Percentiles rank a stretch among this genome's conserved stretches.
phyloP scores from a whole-genome alignment of 257 asterid species.

The Striga asiatica region DNA sequence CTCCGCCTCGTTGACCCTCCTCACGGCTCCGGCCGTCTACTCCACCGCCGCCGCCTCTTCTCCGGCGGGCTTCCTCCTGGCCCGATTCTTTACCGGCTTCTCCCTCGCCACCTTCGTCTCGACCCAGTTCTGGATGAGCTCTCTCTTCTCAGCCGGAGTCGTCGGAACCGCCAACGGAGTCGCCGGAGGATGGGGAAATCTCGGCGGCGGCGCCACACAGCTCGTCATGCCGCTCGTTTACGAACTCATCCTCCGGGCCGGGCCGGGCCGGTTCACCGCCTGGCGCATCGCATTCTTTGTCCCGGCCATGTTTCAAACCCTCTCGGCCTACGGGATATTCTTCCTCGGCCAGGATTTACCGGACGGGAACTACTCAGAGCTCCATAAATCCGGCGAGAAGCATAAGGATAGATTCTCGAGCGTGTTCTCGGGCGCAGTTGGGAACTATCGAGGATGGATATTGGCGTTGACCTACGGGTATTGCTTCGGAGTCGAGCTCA shows the following conservation, averaged over 20 bases:
- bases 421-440: constrained; percentile 31
- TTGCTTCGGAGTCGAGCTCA: constrained; percentile 78
- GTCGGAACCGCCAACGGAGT: constrained; percentile 82
- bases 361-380: constrained; percentile 51
- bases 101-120: constrained; percentile 79
- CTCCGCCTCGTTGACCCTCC: constrained; percentile 46
- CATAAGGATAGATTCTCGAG: constrained; percentile 38
- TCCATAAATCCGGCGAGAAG: constrained; percentile 61
- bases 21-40: constrained; percentile 74
- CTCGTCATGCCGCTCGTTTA: no score
- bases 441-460: constrained; percentile 77
- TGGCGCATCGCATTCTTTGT: no score
- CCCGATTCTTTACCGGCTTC: constrained; percentile 68
- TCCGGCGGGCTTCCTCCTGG: constrained; percentile 37
- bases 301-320: constrained; percentile 45
- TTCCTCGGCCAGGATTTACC: constrained; percentile 79
- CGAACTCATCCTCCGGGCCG: no score
- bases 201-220: constrained; percentile 87
- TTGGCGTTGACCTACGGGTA: constrained; percentile 73
- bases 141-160: constrained; percentile 45
- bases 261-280: no score
- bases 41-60: constrained; percentile 37
- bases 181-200: constrained; percentile 93
- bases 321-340: constrained; percentile 64
- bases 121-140: constrained; percentile 92